Evolutionary conservation across 495 filamentous ascomycete species (phyloP), one percentile per base, ranked within the genome.

Genomic region (Xylaria acuta): DNA sequence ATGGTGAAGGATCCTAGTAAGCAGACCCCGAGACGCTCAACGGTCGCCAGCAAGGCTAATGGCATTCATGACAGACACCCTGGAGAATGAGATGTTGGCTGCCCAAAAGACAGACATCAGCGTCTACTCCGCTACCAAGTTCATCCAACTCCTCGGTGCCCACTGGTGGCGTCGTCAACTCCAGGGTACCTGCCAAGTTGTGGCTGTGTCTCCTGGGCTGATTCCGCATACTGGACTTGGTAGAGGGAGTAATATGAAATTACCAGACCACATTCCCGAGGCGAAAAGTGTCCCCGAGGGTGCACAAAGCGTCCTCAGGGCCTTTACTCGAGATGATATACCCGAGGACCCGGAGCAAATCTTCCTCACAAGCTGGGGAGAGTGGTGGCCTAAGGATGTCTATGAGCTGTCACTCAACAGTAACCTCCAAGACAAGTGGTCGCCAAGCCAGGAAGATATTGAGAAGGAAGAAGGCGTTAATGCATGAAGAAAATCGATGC

Each of bases 141-240:
- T 86, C 45, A 75, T 80, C 27, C 80, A 84, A 71, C 77, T 86
- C 5, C 80, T 85, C 18, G 74, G 76, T 36, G 81, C 83, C 14
- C 83, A 86, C 60, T 85, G 83, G 83, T 86, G 84, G 84, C 83
- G 83, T 18, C 81, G 84, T n/a, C 75, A 84, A 67, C 76, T 86
- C 20, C 64, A 74, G 40, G 82, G 74, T 9, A 72, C 74, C 59
- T 81, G 77, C 63, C 41, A 70, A 9, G 80, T 86, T 5, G 80
- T 86, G 4, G 84, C 84, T 16, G 83, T 85, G 5, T 85, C 83
- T 22, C 84, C 84, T 0, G 84, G 84, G 3, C 59, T 85, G 5
- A 77, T 86, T 34, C 83, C 83, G 1, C 69, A 64, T 22, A 86
- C 84, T 0, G 77, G 77, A 5, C 72, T 86, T 30, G 51, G 51